Evolutionary conservation across 371 early-diverging fungal species (phyloP).

Genomic region (Chytridium lagenaria): DNA sequence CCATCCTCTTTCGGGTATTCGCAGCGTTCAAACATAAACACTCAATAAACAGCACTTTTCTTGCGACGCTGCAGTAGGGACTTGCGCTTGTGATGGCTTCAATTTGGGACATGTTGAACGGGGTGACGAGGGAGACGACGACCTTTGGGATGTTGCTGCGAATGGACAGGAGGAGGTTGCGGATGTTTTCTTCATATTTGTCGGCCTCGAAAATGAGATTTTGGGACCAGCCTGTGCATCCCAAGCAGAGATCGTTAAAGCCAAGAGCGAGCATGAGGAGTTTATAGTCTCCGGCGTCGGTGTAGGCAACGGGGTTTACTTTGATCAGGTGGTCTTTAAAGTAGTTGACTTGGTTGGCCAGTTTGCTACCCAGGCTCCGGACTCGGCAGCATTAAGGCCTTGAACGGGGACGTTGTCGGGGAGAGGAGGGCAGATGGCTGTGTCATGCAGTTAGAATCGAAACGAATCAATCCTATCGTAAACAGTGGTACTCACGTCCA

Average conservation of each 20-base stretch:
- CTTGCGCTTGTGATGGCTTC: neutral
- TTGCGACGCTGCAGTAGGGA: constrained; percentile 2
- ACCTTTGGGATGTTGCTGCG: constrained; percentile 3
- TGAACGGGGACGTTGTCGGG: constrained; percentile 22
- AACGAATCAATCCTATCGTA: neutral
- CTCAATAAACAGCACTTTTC: constrained; percentile 17
- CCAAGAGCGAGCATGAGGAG: constrained; percentile 17
- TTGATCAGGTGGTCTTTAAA: constrained; percentile 5
- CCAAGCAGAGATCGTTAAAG: constrained; percentile 31
- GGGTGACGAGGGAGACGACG: constrained; percentile 16
- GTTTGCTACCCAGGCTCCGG: constrained; percentile 24
- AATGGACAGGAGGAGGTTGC: constrained; percentile 2
- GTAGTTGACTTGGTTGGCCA: constrained; percentile 21
- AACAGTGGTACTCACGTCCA: constrained; percentile 8
- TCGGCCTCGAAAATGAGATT: constrained; percentile 23
- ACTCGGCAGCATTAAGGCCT: constrained; percentile 30
- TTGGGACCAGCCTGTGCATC: constrained; percentile 18
- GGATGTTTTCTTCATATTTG: constrained; percentile 19
- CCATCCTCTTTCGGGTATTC: neutral
- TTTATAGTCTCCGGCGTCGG: constrained; percentile 14
- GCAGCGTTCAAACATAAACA: constrained; percentile 19
- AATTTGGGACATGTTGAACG: constrained; percentile 21
- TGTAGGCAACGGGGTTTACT: constrained; percentile 15
- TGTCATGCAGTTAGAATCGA: neutral
- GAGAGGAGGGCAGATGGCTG: constrained; percentile 12